Base-by-base conservation (phyloP, 2,329 filamentous ascomycete genomes). In the Lachnellula suecica region DNA sequence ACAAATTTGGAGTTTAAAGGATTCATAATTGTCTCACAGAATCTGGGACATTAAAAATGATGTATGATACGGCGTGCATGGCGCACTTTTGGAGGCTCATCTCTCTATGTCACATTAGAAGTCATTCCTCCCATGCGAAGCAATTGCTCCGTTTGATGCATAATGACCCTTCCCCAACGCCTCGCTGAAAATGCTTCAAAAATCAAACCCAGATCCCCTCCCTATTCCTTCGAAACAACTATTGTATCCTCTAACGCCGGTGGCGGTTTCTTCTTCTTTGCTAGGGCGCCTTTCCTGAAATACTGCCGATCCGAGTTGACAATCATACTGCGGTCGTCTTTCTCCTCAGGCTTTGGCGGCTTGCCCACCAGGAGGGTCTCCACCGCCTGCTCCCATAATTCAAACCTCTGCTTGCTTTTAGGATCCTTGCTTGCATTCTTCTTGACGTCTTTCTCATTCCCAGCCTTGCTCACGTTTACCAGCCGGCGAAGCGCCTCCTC, bases 251-350 rank as follows among this genome's bases (percentile, higher is more conserved):
- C 40, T 24, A 24, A 19, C 5, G 7, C 15, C 4, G 11, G 40
- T 23, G 19, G 37, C 6, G 51, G 51, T 10, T 44, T 41, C 43
- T 56, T 63, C 34, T 57, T 63, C 46, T 60, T 63, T 27, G 48
- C 37, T 3, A 56, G 38, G 9, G 57, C 56, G 13, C 63, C 61
- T 56, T 79, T 79, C 37, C 83, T 77, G 40, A 76, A 71, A 54
- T 79, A 81, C 9, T 70, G 67, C 47, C 72, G 72, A 23, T 82
- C 78, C 2, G 79, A 75, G 57, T 86, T 84, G 29, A 86, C 82
- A 66, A 86, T 82, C 73, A 84, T 83, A 63, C 81, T 85, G 59
- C 83, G 77, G 53, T 86, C 82, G 79, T 81, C 58, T 11, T 84
- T 81, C 17, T 58, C 54, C 63, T 57, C 29, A n/a, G 41, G 9